A percentile compares a stretch with the other conserved stretches of the same genome.
Conservation (phyloP, 208 protist genomes). For the Naegleria gruberi region DNA sequence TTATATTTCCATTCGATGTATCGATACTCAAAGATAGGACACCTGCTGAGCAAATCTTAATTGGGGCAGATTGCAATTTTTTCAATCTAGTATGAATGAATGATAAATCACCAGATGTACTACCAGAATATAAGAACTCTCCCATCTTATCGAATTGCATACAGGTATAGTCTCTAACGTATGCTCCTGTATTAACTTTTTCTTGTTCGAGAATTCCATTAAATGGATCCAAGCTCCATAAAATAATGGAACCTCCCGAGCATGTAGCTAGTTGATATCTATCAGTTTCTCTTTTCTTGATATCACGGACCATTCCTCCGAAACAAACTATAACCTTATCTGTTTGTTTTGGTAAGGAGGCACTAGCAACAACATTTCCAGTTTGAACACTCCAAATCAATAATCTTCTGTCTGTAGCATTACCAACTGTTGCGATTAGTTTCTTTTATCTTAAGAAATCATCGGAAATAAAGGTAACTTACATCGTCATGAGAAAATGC, state of each 20-base stretch:
- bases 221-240: conserved; percentile 36
- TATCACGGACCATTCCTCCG: conserved; percentile 39
- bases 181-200: conserved; percentile 25
- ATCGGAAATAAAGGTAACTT: neutral
- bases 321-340: conserved; percentile 23
- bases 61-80: neutral
- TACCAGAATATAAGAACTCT: conserved; percentile 43
- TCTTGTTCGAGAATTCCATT: neutral
- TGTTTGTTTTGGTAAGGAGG: neutral
- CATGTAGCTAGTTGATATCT: conserved; percentile 38
- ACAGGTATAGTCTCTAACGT: conserved; percentile 29
- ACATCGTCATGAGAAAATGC: conserved; percentile 32
- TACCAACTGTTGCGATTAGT: conserved; percentile 28
- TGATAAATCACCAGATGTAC: conserved; percentile 38
- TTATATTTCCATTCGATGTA: conserved; percentile 8
- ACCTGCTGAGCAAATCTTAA: conserved; percentile 30
- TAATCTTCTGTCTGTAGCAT: conserved; percentile 16
- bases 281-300: conserved; percentile 42
- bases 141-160: conserved; percentile 34
- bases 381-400: conserved; percentile 41
- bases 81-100: conserved; percentile 31
- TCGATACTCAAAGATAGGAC: conserved; percentile 26
- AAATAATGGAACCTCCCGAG: neutral
- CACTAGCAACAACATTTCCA: conserved; percentile 38
- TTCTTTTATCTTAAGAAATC: neutral